Conservation (phyloP, 2,329 filamentous ascomycete genomes). For the Fusarium papillatum region DNA sequence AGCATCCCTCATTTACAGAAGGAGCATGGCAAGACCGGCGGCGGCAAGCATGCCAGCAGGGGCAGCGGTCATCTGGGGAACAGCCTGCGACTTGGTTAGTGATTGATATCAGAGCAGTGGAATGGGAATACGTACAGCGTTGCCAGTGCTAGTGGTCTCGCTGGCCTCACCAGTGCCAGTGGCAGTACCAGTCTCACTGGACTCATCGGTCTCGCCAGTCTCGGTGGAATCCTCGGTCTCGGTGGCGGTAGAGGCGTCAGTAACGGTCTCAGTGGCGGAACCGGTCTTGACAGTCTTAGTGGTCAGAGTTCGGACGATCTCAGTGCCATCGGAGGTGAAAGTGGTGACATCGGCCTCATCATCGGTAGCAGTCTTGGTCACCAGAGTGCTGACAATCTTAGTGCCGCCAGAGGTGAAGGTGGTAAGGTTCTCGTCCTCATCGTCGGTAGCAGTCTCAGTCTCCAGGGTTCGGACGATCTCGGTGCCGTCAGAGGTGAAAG, state of each 20-base stretch:
- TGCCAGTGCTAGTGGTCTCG: slow-evolving; percentile 39
- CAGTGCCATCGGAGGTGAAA: slow-evolving; percentile 29
- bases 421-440: slow-evolving; percentile 21
- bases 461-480: slow-evolving; percentile 35
- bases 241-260: slow-evolving; percentile 32
- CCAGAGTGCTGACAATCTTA: slow-evolving; percentile 14
- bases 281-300: slow-evolving; percentile 33
- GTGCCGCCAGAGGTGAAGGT: slow-evolving; percentile 36
- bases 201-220: slow-evolving; percentile 13
- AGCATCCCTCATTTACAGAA: slow-evolving; percentile 56
- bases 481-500: slow-evolving; percentile 37
- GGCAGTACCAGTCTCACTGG: slow-evolving; percentile 26
- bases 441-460: slow-evolving; percentile 24
- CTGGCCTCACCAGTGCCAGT: slow-evolving; percentile 16
- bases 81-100: slow-evolving; percentile 40
- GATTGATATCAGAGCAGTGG: background rate
- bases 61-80: slow-evolving; percentile 58
- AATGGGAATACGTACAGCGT: slow-evolving; percentile 46
- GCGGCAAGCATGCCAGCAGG: slow-evolving; percentile 62
- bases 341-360: slow-evolving; percentile 27
- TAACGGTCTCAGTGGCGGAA: slow-evolving; percentile 36
- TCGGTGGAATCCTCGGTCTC: slow-evolving; percentile 22
- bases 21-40: slow-evolving; percentile 61
- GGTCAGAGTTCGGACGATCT: slow-evolving; percentile 33
- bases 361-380: slow-evolving; percentile 8